phyloP scores from a whole-genome alignment of 345 rosid species.

The Moricandia moricandioides region DNA sequence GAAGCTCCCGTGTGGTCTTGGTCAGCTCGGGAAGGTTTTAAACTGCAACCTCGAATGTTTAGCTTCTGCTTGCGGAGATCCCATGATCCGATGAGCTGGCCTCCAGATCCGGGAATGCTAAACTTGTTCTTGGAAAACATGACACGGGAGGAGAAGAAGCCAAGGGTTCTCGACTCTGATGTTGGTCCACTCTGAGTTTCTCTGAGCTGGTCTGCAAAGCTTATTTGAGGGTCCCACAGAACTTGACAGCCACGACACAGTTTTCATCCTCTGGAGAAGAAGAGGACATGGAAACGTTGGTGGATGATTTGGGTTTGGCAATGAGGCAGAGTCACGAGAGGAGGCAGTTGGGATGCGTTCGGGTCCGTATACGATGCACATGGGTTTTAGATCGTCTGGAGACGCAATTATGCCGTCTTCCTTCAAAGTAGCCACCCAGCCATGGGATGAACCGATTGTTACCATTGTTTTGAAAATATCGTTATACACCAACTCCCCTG shows the following conservation, averaged over 20 bases:
- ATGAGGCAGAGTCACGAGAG: background rate
- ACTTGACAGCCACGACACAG: background rate
- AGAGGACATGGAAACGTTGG: background rate
- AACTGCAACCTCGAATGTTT: background rate
- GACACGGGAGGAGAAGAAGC: background rate
- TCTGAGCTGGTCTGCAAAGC: background rate
- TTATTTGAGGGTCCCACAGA: background rate
- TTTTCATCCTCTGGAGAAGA: background rate
- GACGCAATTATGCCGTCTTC: background rate
- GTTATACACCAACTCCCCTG: background rate
- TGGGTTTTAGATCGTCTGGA: background rate
- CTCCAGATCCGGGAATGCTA: background rate
- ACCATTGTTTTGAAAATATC: background rate
- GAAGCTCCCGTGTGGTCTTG: background rate
- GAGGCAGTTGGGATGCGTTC: background rate
- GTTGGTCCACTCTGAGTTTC: background rate
- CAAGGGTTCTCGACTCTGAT: background rate
- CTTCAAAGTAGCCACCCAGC: background rate
- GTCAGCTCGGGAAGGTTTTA: background rate
- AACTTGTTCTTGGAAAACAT: background rate
- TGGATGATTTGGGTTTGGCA: background rate
- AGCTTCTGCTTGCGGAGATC: background rate
- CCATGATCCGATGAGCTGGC: background rate
- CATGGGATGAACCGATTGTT: background rate
- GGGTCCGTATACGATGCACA: background rate